These are phyloP conservation scores for Alternaria ethzedia DNA, from an alignment of 2,329 filamentous ascomycete species.

Conservation along the genomic window DNA sequence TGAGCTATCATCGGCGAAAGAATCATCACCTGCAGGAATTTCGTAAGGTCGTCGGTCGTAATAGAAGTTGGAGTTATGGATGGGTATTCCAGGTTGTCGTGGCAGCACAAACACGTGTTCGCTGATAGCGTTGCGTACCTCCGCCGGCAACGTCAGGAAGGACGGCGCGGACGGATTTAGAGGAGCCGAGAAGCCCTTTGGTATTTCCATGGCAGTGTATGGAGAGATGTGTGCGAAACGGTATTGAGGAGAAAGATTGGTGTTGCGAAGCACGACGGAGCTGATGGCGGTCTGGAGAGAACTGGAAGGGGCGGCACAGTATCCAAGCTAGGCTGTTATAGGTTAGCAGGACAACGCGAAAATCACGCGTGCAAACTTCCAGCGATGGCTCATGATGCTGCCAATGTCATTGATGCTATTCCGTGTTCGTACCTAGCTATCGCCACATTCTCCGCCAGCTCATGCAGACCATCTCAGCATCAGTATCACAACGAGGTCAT, in stretches of 20 bases:
- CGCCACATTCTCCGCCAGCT: neutral
- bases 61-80: neutral
- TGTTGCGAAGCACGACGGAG: neutral
- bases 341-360: neutral
- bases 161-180: neutral
- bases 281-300: neutral
- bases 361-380: neutral
- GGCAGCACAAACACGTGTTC: neutral
- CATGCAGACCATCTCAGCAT: neutral
- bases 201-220: neutral
- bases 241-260: neutral
- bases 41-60: neutral
- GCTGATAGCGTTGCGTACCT: neutral
- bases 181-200: neutral
- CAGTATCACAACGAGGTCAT: neutral
- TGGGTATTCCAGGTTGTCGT: neutral
- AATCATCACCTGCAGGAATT: neutral
- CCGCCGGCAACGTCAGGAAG: neutral
- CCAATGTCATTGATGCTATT: neutral
- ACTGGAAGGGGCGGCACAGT: neutral
- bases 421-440: neutral
- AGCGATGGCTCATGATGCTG: neutral
- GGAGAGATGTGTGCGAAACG: neutral
- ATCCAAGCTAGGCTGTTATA: neutral
- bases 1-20: neutral